Evolutionary conservation across 1,284 basidiomycete species (phyloP), one percentile per base, ranked within the genome.

Genomic region (Sporisorium scitamineum): DNA sequence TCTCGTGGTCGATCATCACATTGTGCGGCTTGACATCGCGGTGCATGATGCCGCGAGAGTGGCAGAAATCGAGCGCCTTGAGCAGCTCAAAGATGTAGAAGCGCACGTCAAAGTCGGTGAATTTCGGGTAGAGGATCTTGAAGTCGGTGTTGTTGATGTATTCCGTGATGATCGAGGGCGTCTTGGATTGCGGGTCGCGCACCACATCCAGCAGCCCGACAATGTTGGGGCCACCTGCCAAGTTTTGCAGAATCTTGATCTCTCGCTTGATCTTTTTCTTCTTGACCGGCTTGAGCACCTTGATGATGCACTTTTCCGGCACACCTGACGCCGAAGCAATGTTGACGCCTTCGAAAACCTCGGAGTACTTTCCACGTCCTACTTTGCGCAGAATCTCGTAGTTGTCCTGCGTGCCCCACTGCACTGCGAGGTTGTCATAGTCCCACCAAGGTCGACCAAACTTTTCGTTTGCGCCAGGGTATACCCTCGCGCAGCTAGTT

Each of bases 261-360:
- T 99, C 96, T 73, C 96, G 90, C 89, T 98, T 98, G 87, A 99
- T 98, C 89, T 99, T 99, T 90, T 98, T 98, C 90, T 98, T 98
- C 90, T 99, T 98, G 54, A 99, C 96, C 0, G 97, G 97, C 87
- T 99, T 99, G 76, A 99, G 89, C 54, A 98, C 95, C 87, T 99
- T 98, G 88, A 98, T 95, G 86, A 98, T 95, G 87, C 95, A 97
- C 87, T 97, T 95, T 86, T 95, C 93, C 22, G 82, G 76, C n/a
- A 76, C 63, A 31, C 69, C 69, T 11, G 93, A 93, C 70, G 92
- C 93, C 13, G 78, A 68, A 34, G 93, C 91, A 63, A 97, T 91
- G 87, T 98, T 95, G 83, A 97, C 91, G 8, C 95, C 96, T 87
- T 98, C 95, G 82, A 99, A 99, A 55, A 98, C 96, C 45, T 85